Evolutionary conservation across 2,329 filamentous ascomycete species (phyloP).

Genomic region (Lasiodiplodia sp.): DNA sequence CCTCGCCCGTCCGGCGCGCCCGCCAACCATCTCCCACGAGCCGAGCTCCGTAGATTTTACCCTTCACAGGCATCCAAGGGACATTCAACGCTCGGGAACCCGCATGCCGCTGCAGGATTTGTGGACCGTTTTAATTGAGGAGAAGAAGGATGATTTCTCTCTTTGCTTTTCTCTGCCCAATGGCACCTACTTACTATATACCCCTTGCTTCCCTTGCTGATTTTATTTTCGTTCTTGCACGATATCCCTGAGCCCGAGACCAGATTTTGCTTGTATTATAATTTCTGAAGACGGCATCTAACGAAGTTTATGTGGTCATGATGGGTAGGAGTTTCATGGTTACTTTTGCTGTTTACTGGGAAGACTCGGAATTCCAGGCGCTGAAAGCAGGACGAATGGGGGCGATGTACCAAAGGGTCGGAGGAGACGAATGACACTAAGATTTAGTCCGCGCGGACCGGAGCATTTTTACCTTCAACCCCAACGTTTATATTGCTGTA

Average conservation of each 20-base stretch:
- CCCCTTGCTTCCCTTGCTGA: neutral
- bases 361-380: neutral
- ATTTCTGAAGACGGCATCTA: neutral
- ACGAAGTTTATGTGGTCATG: constrained; percentile 8
- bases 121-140: neutral
- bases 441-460: neutral
- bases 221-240: neutral
- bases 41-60: neutral
- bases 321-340: neutral
- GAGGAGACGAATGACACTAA: neutral
- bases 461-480: neutral
- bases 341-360: neutral
- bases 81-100: neutral
- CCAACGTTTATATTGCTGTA: neutral
- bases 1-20: neutral
- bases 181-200: neutral
- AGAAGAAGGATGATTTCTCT: neutral
- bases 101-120: neutral
- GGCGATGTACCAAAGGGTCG: neutral
- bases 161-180: neutral
- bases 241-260: neutral
- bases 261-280: constrained; percentile 17
- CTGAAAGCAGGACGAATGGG: neutral
- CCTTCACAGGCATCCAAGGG: neutral
- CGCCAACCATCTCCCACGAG: constrained; percentile 8